phyloP scores from a whole-genome alignment of 345 rosid genomes.

The Stellera chamaejasme region DNA sequence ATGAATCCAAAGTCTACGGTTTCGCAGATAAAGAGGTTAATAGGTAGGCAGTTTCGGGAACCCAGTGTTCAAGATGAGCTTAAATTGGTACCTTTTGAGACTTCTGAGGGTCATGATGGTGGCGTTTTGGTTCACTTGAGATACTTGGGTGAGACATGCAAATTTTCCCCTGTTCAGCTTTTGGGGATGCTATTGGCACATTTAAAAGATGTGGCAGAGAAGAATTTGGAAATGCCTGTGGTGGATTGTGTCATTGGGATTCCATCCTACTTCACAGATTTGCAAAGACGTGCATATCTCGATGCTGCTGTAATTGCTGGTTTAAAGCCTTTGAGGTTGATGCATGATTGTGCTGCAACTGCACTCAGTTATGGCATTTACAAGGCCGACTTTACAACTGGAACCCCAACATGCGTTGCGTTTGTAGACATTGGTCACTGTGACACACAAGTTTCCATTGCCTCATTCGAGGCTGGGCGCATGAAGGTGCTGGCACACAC shows the following conservation, averaged over 20 bases:
- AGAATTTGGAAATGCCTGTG: conserved; percentile 35
- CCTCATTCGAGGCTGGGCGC: conserved; percentile 38
- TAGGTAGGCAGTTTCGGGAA: conserved; percentile 41
- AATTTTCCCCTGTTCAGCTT: conserved; percentile 44
- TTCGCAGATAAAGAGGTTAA: conserved; percentile 61
- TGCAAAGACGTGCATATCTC: conserved; percentile 51
- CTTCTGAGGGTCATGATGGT: conserved; percentile 35
- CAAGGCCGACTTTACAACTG: conserved; percentile 41
- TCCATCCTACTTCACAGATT: conserved; percentile 52
- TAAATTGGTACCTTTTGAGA: conserved; percentile 44
- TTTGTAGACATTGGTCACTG: conserved; percentile 63
- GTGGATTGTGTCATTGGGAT: conserved; percentile 56
- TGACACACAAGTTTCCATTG: conserved; percentile 49
- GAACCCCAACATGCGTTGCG: conserved; percentile 31
- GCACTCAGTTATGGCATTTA: conserved; percentile 70
- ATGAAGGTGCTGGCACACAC: conserved; percentile 54
- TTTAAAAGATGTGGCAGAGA: conserved; percentile 50
- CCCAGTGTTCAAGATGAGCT: conserved; percentile 46
- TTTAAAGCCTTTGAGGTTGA: conserved; percentile 45
- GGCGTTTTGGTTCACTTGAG: conserved; percentile 35
- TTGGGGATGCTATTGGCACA: conserved; percentile 62
- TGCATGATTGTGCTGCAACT: conserved; percentile 63
- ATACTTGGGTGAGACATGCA: conserved; percentile 44
- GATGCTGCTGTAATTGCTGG: conserved; percentile 63
- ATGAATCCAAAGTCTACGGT: conserved; percentile 75